phyloP scores from a whole-genome alignment of 495 filamentous ascomycete genomes.

The Aspergillus nanangensis region DNA sequence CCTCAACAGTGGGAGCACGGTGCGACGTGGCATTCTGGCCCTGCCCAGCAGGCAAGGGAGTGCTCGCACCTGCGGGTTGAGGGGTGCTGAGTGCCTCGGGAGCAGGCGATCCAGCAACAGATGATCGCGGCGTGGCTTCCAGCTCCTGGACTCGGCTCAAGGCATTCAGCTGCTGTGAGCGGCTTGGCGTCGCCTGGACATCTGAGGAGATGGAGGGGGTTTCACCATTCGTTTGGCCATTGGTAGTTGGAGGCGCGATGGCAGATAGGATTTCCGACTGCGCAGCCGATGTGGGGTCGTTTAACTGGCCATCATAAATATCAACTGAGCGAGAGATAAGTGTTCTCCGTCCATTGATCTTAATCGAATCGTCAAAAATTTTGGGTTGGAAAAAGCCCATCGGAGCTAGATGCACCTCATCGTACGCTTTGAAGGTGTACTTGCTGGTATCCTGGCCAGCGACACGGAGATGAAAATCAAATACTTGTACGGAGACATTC shows the following conservation, averaged over 20 bases:
- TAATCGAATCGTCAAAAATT: constrained; percentile 75
- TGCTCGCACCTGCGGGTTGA: constrained; percentile 46
- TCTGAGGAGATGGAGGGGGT: constrained; percentile 19
- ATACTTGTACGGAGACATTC: constrained; percentile 74
- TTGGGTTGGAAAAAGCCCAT: constrained; percentile 85
- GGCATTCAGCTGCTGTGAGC: constrained; percentile 35
- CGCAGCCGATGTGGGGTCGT: constrained; percentile 82
- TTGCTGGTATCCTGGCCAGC: constrained; percentile 84
- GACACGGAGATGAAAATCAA: constrained; percentile 84
- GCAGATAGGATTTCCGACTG: constrained; percentile 72
- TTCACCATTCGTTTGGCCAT: constrained; percentile 29
- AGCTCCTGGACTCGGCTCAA: constrained; percentile 47
- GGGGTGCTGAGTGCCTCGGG: constrained; percentile 70
- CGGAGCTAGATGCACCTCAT: constrained; percentile 85
- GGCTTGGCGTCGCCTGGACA: constrained; percentile 36
- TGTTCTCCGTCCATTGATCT: constrained; percentile 71
- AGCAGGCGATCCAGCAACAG: constrained; percentile 78
- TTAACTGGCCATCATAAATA: constrained; percentile 84
- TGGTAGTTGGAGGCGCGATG: constrained; percentile 57
- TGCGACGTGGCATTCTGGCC: constrained; percentile 16
- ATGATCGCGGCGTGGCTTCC: constrained; percentile 74
- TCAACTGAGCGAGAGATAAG: constrained; percentile 84
- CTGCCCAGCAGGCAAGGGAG: constrained; percentile 22
- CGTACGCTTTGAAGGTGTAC: constrained; percentile 91
- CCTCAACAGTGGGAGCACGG: constrained; percentile 45